Percentiles rank a stretch among this genome's conserved stretches.
phyloP scores from a whole-genome alignment of 768 basidiomycete species.

The Xerocomellus dryophilus region DNA sequence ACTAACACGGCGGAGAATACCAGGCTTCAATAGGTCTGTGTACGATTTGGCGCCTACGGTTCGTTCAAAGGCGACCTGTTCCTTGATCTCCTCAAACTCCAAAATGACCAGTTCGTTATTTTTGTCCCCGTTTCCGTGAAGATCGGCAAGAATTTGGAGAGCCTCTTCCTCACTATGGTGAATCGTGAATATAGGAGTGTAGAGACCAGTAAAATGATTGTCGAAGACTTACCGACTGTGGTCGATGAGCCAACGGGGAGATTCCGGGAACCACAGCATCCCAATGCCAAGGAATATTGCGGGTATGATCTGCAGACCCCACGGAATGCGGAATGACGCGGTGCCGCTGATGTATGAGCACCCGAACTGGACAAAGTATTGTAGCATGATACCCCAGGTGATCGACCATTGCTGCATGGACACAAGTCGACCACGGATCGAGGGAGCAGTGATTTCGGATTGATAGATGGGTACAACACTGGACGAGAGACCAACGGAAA shows the following conservation, averaged over 20 bases:
- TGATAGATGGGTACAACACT: conserved; percentile 73
- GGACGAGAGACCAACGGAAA: conserved; percentile 65
- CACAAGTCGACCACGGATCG: conserved; percentile 72
- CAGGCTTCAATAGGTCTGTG: conserved; percentile 60
- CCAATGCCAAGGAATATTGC: conserved; percentile 65
- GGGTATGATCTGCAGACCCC: conserved; percentile 78
- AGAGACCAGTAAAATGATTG: not conserved
- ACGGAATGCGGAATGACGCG: conserved; percentile 77
- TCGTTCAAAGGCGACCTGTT: conserved; percentile 56
- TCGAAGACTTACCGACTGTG: conserved; percentile 41
- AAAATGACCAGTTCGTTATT: conserved; percentile 61
- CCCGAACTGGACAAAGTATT: conserved; percentile 74
- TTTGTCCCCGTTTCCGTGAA: conserved; percentile 60
- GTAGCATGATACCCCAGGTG: conserved; percentile 75
- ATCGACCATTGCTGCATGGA: conserved; percentile 80
- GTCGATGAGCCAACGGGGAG: conserved; percentile 71
- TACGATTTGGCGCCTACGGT: conserved; percentile 71
- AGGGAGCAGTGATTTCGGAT: conserved; percentile 68
- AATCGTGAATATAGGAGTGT: not conserved
- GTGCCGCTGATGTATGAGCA: conserved; percentile 63
- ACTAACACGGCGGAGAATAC: conserved; percentile 66
- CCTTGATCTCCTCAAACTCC: conserved; percentile 66
- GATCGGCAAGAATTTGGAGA: conserved; percentile 67
- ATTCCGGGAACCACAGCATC: conserved; percentile 68
- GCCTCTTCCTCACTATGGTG: conserved; percentile 48